Percentiles rank a stretch among this genome's conserved stretches.
phyloP scores from a whole-genome alignment of 2,329 filamentous ascomycete species.

The Emmonsia crescens region DNA sequence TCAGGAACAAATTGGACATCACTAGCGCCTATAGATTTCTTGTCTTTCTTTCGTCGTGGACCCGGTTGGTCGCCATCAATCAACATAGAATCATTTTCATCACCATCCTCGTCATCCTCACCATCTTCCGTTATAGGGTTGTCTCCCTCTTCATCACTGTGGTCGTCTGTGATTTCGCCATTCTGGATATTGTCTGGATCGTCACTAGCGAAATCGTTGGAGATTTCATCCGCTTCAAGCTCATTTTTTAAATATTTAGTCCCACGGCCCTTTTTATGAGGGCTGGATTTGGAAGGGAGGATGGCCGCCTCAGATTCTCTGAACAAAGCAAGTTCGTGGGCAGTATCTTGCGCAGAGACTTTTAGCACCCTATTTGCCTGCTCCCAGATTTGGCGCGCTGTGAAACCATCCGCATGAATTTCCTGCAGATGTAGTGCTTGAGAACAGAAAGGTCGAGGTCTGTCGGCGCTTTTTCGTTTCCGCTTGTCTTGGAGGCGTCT shows the following conservation, averaged over 20 bases:
- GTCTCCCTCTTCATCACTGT: not conserved
- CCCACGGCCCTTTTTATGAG: not conserved
- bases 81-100: slow-evolving; percentile 1
- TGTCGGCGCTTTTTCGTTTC: slow-evolving; percentile 62
- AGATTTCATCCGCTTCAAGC: not conserved
- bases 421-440: slow-evolving; percentile 59
- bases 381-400: slow-evolving; percentile 83
- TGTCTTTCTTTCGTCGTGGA: slow-evolving; percentile 18
- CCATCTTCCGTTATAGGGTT: not conserved
- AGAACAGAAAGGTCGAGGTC: slow-evolving; percentile 23
- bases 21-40: slow-evolving; percentile 23
- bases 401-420: slow-evolving; percentile 78
- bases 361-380: slow-evolving; percentile 78
- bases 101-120: slow-evolving; percentile 4
- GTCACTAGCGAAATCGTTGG: not conserved
- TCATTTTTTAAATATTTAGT: not conserved
- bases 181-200: not conserved
- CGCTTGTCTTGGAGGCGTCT: slow-evolving; percentile 56
- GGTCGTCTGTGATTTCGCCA: not conserved
- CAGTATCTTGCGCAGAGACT: slow-evolving; percentile 46
- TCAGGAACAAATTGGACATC: slow-evolving; percentile 50
- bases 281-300: not conserved
- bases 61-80: slow-evolving; percentile 8
- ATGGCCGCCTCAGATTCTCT: slow-evolving; percentile 14
- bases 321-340: slow-evolving; percentile 35